Base-by-base conservation (phyloP, 495 filamentous ascomycete genomes). In the Penicillium canescens region DNA sequence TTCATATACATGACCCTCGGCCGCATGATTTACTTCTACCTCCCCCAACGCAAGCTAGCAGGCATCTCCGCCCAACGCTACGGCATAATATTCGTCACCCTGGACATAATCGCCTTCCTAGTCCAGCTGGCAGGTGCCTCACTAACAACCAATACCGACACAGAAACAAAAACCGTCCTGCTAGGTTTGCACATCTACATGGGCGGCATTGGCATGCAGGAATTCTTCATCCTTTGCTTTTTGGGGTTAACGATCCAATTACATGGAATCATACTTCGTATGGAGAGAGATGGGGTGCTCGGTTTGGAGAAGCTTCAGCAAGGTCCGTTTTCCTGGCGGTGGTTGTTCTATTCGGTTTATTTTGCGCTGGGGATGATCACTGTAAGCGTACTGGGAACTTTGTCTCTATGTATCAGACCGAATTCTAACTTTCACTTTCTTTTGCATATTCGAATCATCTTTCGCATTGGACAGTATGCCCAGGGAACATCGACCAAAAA, bases 1-100 rank as follows among this genome's bases (percentile, higher is more conserved):
- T 88, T 82, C 58, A 71, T 77, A n/a, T 90, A 88, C 72, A 87
- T 88, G 84, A 78, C 81, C 13, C 65, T 88, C 42, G 85, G 81
- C 1, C 75, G 86, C 6, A 75, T 88, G 73, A 78, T 88, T 13
- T 74, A 75, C 59, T 82, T 80, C 64, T 86, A 42, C 42, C 46
- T 54, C 1, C 59, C 55, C 6, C 45, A 52, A 1, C 65, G 77
- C 31, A 68, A 67, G 20, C 67, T 87, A 8, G 69, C 62, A 35
- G 57, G 71, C 2, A 69, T 89, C 57, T 77, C 78, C 14, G 59
- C 59, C 9, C 54, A 38, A 13, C 46, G 52, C 20, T 60, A 52
- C 20, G 50, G 57, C 9, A 71, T 75, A 23, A 72, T 82, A 53
- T 90, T 89, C 52, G 84, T 89, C 31, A 72, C 71, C 46, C 71